A percentile compares a stretch with the other conserved stretches of the same genome.
These are phyloP conservation scores for Trichosanthes cucumerina DNA, from an alignment of 306 rosid species.

Conservation along the genomic window DNA sequence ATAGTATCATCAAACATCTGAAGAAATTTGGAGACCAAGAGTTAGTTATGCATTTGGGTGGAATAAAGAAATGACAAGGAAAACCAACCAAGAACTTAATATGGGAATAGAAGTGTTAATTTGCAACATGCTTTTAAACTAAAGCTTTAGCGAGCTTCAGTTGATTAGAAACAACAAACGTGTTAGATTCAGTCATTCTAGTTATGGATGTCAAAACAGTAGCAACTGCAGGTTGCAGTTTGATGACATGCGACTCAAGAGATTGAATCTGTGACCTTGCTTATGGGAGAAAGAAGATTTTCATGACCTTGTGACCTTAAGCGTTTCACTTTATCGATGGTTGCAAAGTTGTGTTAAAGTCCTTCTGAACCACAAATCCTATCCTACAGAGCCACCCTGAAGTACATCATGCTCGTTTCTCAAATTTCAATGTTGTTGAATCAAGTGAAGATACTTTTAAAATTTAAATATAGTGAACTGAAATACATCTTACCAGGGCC, in stretches of 20 bases:
- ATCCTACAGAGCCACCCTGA: not conserved
- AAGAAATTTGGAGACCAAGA: slow-evolving; percentile 40
- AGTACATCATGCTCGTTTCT: not conserved
- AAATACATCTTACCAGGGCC: not conserved
- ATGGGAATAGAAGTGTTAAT: not conserved
- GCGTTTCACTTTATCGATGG: not conserved
- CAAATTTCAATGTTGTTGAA: not conserved
- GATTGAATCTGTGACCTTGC: not conserved
- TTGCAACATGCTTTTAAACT: not conserved
- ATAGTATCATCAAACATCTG: slow-evolving; percentile 25
- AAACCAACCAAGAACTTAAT: not conserved
- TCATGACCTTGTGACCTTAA: not conserved
- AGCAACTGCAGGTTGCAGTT: not conserved
- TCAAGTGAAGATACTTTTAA: not conserved
- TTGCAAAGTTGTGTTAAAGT: not conserved
- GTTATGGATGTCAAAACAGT: not conserved
- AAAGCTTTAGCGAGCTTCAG: not conserved
- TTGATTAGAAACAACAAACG: not conserved
- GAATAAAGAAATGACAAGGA: slow-evolving; percentile 6
- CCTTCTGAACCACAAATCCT: not conserved
- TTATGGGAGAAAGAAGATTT: not conserved
- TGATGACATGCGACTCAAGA: not conserved
- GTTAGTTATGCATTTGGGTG: slow-evolving; percentile 31
- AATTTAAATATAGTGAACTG: not conserved
- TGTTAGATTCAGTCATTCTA: not conserved